Conservation (phyloP, 208 protist genomes). For the Herpetomonas muscarum region DNA sequence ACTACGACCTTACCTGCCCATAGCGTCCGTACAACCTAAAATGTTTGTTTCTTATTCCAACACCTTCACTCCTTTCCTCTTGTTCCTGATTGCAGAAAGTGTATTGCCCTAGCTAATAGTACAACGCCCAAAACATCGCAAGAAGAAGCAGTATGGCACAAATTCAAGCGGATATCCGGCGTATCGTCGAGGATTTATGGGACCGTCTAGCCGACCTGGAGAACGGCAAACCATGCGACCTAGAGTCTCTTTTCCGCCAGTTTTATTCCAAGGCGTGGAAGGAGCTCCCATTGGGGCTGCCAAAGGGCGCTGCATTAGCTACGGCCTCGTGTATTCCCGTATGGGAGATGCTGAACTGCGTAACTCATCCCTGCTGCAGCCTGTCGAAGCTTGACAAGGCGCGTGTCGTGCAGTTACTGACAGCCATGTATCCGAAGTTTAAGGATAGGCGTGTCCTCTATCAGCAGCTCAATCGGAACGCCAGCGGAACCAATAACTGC, state of each 20-base stretch:
- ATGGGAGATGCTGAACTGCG: slow-evolving; percentile 74
- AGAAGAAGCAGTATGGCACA: too few relatives aligned
- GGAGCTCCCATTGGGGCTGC: slow-evolving; percentile 30
- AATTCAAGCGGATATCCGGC: too few relatives aligned
- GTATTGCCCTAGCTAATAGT: too few relatives aligned
- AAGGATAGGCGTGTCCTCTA: slow-evolving; percentile 71
- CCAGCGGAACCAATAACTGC: neutral
- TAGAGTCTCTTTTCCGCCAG: neutral
- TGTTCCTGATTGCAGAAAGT: too few relatives aligned
- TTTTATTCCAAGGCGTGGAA: slow-evolving; percentile 19
- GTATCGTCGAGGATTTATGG: too few relatives aligned
- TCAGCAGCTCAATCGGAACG: slow-evolving; percentile 39
- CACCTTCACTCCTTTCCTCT: too few relatives aligned
- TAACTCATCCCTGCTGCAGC: slow-evolving; percentile 26
- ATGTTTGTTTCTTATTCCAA: too few relatives aligned
- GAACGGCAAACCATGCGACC: too few relatives aligned
- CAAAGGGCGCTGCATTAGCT: slow-evolving; percentile 52
- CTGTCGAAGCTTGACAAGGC: slow-evolving; percentile 19
- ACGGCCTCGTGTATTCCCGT: slow-evolving; percentile 76
- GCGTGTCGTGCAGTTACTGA: slow-evolving; percentile 46
- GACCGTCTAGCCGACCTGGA: too few relatives aligned
- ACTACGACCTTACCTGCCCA: too few relatives aligned
- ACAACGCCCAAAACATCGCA: too few relatives aligned
- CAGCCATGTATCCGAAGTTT: slow-evolving; percentile 66
- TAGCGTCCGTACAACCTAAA: too few relatives aligned